phyloP scores from a whole-genome alignment of 768 basidiomycete genomes.

The Russula lepida region DNA sequence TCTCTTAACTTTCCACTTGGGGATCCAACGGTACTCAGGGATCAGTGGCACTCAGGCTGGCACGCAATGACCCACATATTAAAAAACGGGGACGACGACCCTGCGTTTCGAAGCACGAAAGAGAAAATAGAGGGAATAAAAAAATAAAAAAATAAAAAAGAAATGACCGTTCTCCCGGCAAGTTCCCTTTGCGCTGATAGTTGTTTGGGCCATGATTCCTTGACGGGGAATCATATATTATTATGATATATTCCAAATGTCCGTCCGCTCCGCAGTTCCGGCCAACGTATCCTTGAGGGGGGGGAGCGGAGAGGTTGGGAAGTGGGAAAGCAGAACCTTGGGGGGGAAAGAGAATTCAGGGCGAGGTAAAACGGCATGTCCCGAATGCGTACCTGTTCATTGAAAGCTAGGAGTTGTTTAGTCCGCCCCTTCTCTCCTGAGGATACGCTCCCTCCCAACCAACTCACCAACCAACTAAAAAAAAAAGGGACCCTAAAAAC shows the following conservation, averaged over 20 bases:
- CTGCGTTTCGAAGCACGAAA: background rate
- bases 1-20: constrained; percentile 1
- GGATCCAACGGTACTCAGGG: background rate
- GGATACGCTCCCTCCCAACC: background rate
- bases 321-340: background rate
- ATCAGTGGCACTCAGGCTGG: background rate
- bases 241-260: background rate
- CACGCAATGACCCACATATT: background rate
- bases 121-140: no score
- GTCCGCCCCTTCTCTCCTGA: background rate
- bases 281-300: background rate
- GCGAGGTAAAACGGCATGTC: background rate
- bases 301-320: background rate
- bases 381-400: background rate
- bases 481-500: background rate
- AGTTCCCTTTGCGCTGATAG: background rate
- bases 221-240: background rate
- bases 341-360: background rate
- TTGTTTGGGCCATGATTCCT: background rate
- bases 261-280: background rate
- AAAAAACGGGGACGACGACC: background rate
- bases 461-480: background rate
- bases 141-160: background rate
- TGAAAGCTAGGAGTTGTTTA: background rate
- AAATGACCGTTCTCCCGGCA: background rate